Evolutionary conservation across 2,329 filamentous ascomycete genomes (phyloP), one percentile per base, ranked within the genome.

Genomic region (Bertia moriformis): DNA sequence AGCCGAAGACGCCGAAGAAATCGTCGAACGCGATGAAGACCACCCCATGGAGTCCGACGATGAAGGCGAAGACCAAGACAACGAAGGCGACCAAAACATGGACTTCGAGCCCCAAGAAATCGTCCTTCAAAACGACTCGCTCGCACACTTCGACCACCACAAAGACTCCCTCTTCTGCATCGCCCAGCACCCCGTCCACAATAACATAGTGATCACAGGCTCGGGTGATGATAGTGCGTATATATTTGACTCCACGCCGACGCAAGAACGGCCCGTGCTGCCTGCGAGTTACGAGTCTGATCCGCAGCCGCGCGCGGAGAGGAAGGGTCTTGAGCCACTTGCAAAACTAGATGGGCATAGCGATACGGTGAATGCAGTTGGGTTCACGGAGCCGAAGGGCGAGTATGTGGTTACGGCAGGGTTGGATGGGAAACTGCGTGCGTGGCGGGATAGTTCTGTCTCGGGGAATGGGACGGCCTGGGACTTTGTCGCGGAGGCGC

Each of bases 121-220:
- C 32, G 63, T 71, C 39, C 63, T 84, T 14, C 67, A 80, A 48
- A 84, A 84, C 58, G 78, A 84, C 59, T 82, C 78, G 40, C 54
- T 64, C 19, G 78, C 77, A 19, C 76, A 84, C 55, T 84, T 84
- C 48, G 79, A 84, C 57, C 55, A 56, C 20, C 78, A 83, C 59
- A 73, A 65, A 43, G 78, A 83, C 60, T 75, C 69, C 48, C 73
- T 85, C 42, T 84, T 83, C 60, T 78, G 74, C 54, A 78, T 85
- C 51, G 75, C 78, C 4, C 74, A 81, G 50, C 80, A 85, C 46
- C 80, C 80, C 3, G 59, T 69, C 2, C 62, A 74, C 45, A 65
- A 70, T 17, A 59, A 69, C 14, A 73, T 84, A 41, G 61, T 83
- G 15, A 69, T 78, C 3, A 83, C 78, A 0, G 80, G 80, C 24